phyloP scores from a whole-genome alignment of 2,329 filamentous ascomycete genomes.

The Aspergillus novoparasiticus region DNA sequence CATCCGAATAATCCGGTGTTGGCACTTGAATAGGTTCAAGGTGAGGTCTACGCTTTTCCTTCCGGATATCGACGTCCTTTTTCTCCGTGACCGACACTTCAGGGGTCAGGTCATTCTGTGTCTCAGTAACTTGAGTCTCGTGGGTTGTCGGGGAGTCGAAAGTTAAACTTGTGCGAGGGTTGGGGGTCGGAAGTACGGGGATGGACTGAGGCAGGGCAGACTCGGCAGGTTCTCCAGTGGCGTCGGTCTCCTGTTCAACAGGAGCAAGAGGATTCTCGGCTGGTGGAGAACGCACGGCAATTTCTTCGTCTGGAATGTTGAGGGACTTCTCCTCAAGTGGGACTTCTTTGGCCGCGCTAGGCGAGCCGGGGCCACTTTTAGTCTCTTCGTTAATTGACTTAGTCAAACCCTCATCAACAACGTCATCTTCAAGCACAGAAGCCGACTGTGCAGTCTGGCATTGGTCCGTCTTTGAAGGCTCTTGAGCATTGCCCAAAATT shows the following conservation, averaged over 20 bases:
- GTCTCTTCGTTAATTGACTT: slow-evolving; percentile 25
- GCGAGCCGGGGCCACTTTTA: slow-evolving; percentile 32
- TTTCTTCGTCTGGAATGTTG: slow-evolving; percentile 28
- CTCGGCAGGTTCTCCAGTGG: slow-evolving; percentile 19
- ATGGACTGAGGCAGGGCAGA: slow-evolving; percentile 11
- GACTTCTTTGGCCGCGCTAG: slow-evolving; percentile 33
- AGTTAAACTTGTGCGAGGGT: slow-evolving; percentile 18
- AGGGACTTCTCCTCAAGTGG: slow-evolving; percentile 31
- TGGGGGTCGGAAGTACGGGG: slow-evolving; percentile 21
- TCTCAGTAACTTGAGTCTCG: slow-evolving; percentile 22
- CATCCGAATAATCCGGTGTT: slow-evolving; percentile 43
- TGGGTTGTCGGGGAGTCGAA: slow-evolving; percentile 24
- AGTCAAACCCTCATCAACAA: slow-evolving; percentile 26
- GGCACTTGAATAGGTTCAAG: slow-evolving; percentile 57
- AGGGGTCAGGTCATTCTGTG: slow-evolving; percentile 25
- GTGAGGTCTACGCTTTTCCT: slow-evolving; percentile 37
- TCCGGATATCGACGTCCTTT: slow-evolving; percentile 26
- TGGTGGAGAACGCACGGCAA: slow-evolving; percentile 24
- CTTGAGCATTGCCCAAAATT: slow-evolving; percentile 15
- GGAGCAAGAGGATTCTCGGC: slow-evolving; percentile 18
- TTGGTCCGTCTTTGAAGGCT: slow-evolving; percentile 17
- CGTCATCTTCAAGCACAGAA: slow-evolving; percentile 29
- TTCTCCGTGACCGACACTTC: slow-evolving; percentile 25
- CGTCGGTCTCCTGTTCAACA: slow-evolving; percentile 21
- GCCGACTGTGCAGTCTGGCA: slow-evolving; percentile 20